A percentile compares a stretch with the other conserved stretches of the same genome.
phyloP scores from a whole-genome alignment of 2,329 filamentous ascomycete genomes.

The Botrytis paeoniae region DNA sequence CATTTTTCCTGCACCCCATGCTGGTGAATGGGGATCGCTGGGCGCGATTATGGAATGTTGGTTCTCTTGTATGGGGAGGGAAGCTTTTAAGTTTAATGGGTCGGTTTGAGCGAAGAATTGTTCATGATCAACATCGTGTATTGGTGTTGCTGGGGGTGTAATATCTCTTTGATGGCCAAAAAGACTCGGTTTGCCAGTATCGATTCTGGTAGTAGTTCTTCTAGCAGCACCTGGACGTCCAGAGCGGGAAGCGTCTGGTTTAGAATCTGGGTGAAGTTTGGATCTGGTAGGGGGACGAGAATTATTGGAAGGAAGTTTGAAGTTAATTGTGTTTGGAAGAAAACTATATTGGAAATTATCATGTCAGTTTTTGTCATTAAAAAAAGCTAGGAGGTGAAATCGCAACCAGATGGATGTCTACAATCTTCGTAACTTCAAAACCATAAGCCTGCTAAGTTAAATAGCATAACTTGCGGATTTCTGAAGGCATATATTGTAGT shows the following conservation, averaged over 20 bases:
- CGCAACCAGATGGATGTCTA: not conserved
- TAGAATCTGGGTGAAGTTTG: conserved; percentile 2
- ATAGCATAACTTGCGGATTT: not conserved
- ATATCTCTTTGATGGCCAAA: conserved; percentile 34
- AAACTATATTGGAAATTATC: conserved; percentile 55
- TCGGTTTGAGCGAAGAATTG: conserved; percentile 58
- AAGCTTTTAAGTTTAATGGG: conserved; percentile 48
- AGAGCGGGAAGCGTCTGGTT: conserved; percentile 12
- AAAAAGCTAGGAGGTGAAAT: not conserved
- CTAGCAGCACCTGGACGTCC: conserved; percentile 26
- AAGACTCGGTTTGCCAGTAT: conserved; percentile 48
- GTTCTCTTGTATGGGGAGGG: conserved; percentile 50
- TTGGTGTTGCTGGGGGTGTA: conserved; percentile 38
- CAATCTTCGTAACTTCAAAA: not conserved
- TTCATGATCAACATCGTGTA: conserved; percentile 41
- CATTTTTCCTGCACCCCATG: conserved; percentile 59
- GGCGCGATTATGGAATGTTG: conserved; percentile 57
- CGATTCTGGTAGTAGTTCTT: conserved; percentile 50
- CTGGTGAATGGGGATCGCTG: conserved; percentile 70
- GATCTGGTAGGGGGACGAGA: conserved; percentile 36
- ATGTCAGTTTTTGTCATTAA: not conserved
- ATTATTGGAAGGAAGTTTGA: conserved; percentile 61
- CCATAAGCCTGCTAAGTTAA: not conserved
- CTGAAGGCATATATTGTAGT: not conserved
- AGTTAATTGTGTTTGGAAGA: conserved; percentile 88